Conservation (phyloP, 345 rosid species). For the Dipteronia sinensis region DNA sequence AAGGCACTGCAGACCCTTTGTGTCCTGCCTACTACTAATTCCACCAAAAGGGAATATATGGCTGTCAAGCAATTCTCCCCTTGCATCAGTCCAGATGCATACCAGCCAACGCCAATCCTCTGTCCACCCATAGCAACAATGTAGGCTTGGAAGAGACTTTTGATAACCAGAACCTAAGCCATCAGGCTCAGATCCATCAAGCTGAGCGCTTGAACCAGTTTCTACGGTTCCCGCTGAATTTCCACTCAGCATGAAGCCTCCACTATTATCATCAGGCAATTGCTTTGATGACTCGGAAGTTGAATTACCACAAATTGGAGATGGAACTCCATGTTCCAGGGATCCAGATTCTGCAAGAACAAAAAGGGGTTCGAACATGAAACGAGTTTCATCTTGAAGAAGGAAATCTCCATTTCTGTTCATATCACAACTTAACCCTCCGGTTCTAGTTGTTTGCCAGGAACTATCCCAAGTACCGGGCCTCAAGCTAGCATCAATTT, state of each 20-base stretch:
- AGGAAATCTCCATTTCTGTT: slow-evolving; percentile 73
- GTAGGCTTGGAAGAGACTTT: slow-evolving; percentile 76
- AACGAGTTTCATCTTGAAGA: slow-evolving; percentile 63
- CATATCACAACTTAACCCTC: slow-evolving; percentile 79
- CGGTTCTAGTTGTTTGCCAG: slow-evolving; percentile 81
- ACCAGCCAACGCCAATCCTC: slow-evolving; percentile 99
- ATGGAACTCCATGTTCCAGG: slow-evolving; percentile 75
- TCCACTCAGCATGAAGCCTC: slow-evolving; percentile 57
- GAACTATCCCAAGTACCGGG: slow-evolving; percentile 80
- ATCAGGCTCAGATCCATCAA: slow-evolving; percentile 69
- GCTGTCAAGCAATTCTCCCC: slow-evolving; percentile 98
- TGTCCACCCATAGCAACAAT: slow-evolving; percentile 99
- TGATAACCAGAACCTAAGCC: slow-evolving; percentile 50
- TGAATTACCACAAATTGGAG: slow-evolving; percentile 51
- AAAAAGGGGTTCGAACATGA: slow-evolving; percentile 94
- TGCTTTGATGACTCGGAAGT: slow-evolving; percentile 62
- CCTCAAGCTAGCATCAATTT: slow-evolving; percentile 83
- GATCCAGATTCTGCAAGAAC: slow-evolving; percentile 98
- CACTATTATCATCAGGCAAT: slow-evolving; percentile 62
- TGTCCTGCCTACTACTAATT: slow-evolving; percentile 98
- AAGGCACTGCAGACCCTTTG: slow-evolving; percentile 97
- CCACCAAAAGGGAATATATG: slow-evolving; percentile 98
- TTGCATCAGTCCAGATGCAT: slow-evolving; percentile 98
- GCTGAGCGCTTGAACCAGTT: slow-evolving; percentile 67
- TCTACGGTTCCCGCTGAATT: slow-evolving; percentile 61